Evolutionary conservation across 371 early-diverging fungal genomes (phyloP).

Genomic region (Apophysomyces trapeziformis): DNA sequence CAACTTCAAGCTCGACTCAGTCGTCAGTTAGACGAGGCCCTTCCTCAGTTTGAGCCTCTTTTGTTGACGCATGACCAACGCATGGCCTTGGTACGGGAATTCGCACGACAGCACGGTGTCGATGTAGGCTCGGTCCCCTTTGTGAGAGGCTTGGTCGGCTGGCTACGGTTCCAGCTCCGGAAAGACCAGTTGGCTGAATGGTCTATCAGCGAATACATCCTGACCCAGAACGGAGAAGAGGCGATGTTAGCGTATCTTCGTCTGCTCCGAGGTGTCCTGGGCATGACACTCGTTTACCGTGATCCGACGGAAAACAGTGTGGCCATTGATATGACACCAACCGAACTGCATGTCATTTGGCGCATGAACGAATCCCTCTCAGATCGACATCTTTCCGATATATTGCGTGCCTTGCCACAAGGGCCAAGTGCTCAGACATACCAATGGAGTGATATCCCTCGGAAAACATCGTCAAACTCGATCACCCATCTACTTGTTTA

Average conservation of each 20-base stretch:
- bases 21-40: slow-evolving; percentile 16
- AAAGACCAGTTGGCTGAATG: slow-evolving; percentile 29
- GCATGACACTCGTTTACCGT: slow-evolving; percentile 23
- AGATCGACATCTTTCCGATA: slow-evolving; percentile 15
- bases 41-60: slow-evolving; percentile 10
- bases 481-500: slow-evolving; percentile 1
- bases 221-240: slow-evolving; percentile 38
- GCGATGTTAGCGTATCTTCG: slow-evolving; percentile 26
- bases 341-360: slow-evolving; percentile 17
- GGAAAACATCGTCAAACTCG: background rate
- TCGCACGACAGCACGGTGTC: slow-evolving; percentile 11
- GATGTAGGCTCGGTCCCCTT: slow-evolving; percentile 33
- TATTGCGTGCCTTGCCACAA: slow-evolving; percentile 11
- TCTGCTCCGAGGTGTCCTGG: slow-evolving; percentile 26
- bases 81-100: slow-evolving; percentile 22
- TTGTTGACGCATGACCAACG: slow-evolving; percentile 14
- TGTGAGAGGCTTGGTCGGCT: slow-evolving; percentile 24
- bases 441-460: slow-evolving; percentile 11
- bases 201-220: slow-evolving; percentile 25
- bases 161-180: slow-evolving; percentile 26
- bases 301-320: slow-evolving; percentile 13
- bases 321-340: slow-evolving; percentile 12
- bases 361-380: slow-evolving; percentile 26
- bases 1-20: slow-evolving; percentile 22
- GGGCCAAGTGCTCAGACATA: slow-evolving; percentile 6